Evolutionary conservation across 225 moss, liverwort and hornwort species (phyloP).

Genomic region (Sphagnum contortum): DNA sequence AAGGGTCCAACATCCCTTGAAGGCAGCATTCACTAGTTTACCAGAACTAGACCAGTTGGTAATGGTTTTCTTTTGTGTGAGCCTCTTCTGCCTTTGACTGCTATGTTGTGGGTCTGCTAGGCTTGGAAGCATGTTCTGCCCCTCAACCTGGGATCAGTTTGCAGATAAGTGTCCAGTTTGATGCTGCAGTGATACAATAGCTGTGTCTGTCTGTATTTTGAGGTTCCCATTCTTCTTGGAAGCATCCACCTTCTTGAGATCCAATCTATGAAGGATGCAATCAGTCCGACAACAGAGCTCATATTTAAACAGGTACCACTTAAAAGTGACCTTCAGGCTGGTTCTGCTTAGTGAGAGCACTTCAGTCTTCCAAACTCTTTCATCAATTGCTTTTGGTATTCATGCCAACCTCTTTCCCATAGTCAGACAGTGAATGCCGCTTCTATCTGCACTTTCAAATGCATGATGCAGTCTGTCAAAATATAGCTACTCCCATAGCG

Average conservation of each 20-base stretch:
- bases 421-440: constrained; percentile 41
- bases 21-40: constrained; percentile 37
- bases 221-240: constrained; percentile 32
- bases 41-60: constrained; percentile 23
- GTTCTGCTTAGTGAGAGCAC: constrained; percentile 55
- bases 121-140: constrained; percentile 18
- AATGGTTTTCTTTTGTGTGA: constrained; percentile 25
- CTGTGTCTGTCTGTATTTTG: constrained; percentile 24
- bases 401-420: constrained; percentile 51
- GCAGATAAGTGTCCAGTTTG: constrained; percentile 45
- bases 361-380: constrained; percentile 46
- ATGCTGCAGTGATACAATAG: constrained; percentile 41
- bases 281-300: constrained; percentile 40
- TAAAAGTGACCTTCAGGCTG: constrained; percentile 37
- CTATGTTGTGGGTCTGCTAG: constrained; percentile 15
- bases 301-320: constrained; percentile 53
- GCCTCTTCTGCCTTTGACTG: constrained; percentile 23
- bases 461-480: constrained; percentile 49
- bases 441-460: constrained; percentile 50
- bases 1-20: constrained; percentile 40
- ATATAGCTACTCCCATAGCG: constrained; percentile 41
- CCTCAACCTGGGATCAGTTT: constrained; percentile 41
- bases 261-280: constrained; percentile 40
- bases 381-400: constrained; percentile 53
- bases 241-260: constrained; percentile 43